phyloP scores from a whole-genome alignment of 1,284 basidiomycete genomes.

The Tilletia setariae region DNA sequence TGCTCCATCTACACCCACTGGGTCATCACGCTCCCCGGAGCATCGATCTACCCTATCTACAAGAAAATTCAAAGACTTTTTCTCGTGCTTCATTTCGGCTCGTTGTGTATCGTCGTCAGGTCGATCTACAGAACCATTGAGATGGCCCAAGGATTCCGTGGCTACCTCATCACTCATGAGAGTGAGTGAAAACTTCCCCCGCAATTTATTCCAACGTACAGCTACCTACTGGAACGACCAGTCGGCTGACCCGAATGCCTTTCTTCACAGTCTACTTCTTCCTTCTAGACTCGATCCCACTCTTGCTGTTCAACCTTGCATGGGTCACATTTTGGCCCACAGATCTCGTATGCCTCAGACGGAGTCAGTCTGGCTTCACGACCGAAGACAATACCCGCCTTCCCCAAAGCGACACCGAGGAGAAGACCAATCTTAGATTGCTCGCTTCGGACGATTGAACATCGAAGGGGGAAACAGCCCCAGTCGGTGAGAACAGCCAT shows the following conservation, averaged over 20 bases:
- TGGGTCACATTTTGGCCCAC: constrained; percentile 37
- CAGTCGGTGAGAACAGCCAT: too few species aligned
- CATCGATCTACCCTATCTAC: neutral
- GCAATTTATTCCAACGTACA: too few species aligned
- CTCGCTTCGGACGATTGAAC: too few species aligned
- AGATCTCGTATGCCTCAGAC: constrained; percentile 17
- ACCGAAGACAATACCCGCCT: too few species aligned
- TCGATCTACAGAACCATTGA: constrained; percentile 39
- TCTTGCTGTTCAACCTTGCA: constrained; percentile 31
- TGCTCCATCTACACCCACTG: constrained; percentile 18
- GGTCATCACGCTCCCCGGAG: constrained; percentile 1
- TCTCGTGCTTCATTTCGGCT: constrained; percentile 20
- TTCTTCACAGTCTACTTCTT: constrained; percentile 31
- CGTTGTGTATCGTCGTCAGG: constrained; percentile 26
- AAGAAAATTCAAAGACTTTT: constrained; percentile 8
- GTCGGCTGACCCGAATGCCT: too few species aligned
- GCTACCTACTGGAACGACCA: too few species aligned
- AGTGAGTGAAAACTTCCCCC: constrained; percentile 30
- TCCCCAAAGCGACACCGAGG: too few species aligned
- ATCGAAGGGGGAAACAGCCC: too few species aligned
- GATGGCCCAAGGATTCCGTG: constrained; percentile 34
- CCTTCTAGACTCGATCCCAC: constrained; percentile 32
- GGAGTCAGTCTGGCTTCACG: neutral
- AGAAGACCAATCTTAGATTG: too few species aligned
- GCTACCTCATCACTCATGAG: constrained; percentile 33